Base-by-base conservation (phyloP, 169 alveolate species). In the Plasmodium adleri region DNA sequence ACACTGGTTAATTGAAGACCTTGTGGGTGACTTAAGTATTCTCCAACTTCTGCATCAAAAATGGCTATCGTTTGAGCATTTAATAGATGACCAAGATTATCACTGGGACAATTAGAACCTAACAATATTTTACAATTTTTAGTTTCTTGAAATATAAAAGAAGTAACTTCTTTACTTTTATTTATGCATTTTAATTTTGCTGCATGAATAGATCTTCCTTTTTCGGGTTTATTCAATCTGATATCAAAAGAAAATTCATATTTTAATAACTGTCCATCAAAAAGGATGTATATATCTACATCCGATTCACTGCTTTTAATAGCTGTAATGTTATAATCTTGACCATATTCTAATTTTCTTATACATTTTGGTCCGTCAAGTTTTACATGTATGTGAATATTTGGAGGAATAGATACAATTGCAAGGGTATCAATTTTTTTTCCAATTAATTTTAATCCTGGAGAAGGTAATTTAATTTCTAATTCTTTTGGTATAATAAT, bases 291-390 rank as follows among this genome's bases (percentile, higher is more conserved):
- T 28, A 93, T 73, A 20, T 88, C 94, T 20, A 93, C 72, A 28
- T 93, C 96, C 45, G 96, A 88, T 62, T 93, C 95, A 75, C 93
- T 88, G 26, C 74, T 88, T 63, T 93, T 93, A 1, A 75, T 88
- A 7, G 96, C 96, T 3, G 96, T 93, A 54, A 93, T 50, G 59
- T 49, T 64, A 32, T 66, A 93, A 60, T 93, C 95, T 47, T 86
- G 78, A 5, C 93, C 95, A 50, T 85, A 80, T 58, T 83, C 90
- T 26, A 93, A 66, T 24, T 72, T 58, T 63, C 95, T 87, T 56
- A 73, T 50, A 52, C 92, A 88, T 80, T 91, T 91, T 9, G 96
- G 96, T 43, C 92, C 71, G n/a, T 91, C 94, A 56, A 93, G 50
- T 26, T 88, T 92, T 49, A 93, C 92, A 50, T 86, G 73, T 15